A percentile compares a stretch with the other conserved stretches of the same genome.
These are phyloP conservation scores for Caloboletus inedulis DNA, from an alignment of 1,284 basidiomycete genomes.

Conservation along the genomic window DNA sequence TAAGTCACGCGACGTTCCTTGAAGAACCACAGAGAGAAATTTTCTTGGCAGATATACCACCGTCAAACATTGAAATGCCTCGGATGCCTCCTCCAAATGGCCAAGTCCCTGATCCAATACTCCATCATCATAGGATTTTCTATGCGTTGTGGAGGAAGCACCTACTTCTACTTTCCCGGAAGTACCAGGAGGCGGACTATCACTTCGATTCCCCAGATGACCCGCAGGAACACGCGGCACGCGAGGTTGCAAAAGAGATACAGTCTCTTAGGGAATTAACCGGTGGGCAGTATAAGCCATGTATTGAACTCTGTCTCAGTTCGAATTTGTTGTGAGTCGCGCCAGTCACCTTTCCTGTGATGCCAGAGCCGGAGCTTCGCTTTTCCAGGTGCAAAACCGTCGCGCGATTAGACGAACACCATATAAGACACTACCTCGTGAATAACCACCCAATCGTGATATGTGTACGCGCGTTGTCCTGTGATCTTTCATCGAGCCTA, in stretches of 20 bases:
- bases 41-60: conserved; percentile 43
- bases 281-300: conserved; percentile 44
- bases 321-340: conserved; percentile 70
- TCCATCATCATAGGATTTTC: conserved; percentile 25
- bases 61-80: conserved; percentile 13
- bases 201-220: conserved; percentile 11
- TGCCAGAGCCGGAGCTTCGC: background rate
- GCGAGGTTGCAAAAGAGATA: conserved; percentile 29
- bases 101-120: conserved; percentile 18
- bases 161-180: conserved; percentile 21
- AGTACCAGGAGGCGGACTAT: conserved; percentile 14
- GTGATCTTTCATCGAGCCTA: background rate
- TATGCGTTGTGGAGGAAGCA: conserved; percentile 28
- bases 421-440: conserved; percentile 64
- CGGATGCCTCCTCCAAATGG: conserved; percentile 22
- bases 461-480: conserved; percentile 52
- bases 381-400: conserved; percentile 65
- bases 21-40: conserved; percentile 55
- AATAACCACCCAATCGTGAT: conserved; percentile 68
- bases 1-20: conserved; percentile 83
- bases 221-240: conserved; percentile 19
- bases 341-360: background rate
- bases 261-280: conserved; percentile 16
- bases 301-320: conserved; percentile 77
- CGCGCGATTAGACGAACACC: conserved; percentile 59